These are phyloP conservation scores for Ceratobasidium sp. DNA, from an alignment of 1,284 basidiomycete genomes.

Conservation along the genomic window DNA sequence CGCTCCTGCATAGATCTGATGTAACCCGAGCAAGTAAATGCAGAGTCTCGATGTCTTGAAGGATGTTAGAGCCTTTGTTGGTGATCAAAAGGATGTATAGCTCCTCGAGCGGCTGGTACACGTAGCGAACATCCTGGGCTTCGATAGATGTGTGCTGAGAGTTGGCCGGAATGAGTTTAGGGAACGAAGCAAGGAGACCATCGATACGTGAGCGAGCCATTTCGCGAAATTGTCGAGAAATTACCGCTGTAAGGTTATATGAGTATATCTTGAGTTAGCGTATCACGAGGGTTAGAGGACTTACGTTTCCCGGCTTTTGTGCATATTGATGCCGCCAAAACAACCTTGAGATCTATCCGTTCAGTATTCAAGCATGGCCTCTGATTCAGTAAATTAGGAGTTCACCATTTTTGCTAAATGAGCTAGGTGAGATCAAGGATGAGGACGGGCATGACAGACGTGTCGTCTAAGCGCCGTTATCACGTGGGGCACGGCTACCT, in stretches of 20 bases:
- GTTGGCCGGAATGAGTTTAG: slow-evolving; percentile 96
- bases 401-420: not conserved
- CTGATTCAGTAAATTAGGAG: too few species aligned
- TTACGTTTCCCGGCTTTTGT: slow-evolving; percentile 93
- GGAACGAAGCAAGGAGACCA: slow-evolving; percentile 95
- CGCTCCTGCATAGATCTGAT: slow-evolving; percentile 90
- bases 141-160: slow-evolving; percentile 98
- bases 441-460: slow-evolving; percentile 9
- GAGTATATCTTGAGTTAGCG: slow-evolving; percentile 5
- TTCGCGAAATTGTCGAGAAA: slow-evolving; percentile 96
- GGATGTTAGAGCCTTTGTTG: slow-evolving; percentile 97
- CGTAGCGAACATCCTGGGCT: slow-evolving; percentile 93
- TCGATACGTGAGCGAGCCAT: slow-evolving; percentile 95
- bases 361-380: too few species aligned
- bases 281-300: slow-evolving; percentile 52
- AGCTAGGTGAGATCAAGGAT: not conserved
- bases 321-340: slow-evolving; percentile 93
- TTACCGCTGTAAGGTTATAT: slow-evolving; percentile 74
- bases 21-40: slow-evolving; percentile 95
- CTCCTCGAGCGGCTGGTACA: slow-evolving; percentile 98
- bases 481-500: not conserved
- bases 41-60: slow-evolving; percentile 98
- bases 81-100: slow-evolving; percentile 98
- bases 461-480: slow-evolving; percentile 28
- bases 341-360: slow-evolving; percentile 69